These are phyloP conservation scores for Apodospora peruviana DNA, from an alignment of 495 filamentous ascomycete genomes.

Conservation along the genomic window DNA sequence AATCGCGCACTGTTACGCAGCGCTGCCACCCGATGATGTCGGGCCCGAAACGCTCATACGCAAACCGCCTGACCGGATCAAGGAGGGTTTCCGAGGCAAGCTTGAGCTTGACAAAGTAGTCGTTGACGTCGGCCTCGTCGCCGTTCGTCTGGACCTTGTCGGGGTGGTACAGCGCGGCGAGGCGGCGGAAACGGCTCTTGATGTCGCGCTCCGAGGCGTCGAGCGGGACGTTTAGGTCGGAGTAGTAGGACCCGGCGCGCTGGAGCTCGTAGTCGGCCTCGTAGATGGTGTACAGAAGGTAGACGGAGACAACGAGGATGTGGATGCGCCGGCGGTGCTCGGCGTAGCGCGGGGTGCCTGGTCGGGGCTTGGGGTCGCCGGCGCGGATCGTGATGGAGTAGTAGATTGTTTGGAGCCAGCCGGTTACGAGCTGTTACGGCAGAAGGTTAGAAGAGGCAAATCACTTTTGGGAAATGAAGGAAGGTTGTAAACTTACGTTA, in stretches of 20 bases:
- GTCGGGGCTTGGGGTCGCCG: conserved; percentile 74
- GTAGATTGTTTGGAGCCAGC: conserved; percentile 72
- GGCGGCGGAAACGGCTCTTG: conserved; percentile 77
- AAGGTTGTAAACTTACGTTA: conserved; percentile 45
- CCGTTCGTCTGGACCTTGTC: conserved; percentile 56
- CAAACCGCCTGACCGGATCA: conserved; percentile 76
- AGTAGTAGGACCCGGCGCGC: conserved; percentile 68
- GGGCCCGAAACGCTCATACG: conserved; percentile 88
- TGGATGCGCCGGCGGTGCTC: conserved; percentile 76
- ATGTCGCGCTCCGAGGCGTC: conserved; percentile 67
- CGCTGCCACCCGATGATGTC: conserved; percentile 56
- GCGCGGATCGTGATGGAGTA: conserved; percentile 89
- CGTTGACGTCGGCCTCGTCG: conserved; percentile 26
- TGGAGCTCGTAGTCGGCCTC: conserved; percentile 81
- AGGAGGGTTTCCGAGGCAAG: conserved; percentile 76
- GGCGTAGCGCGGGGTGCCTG: conserved; percentile 60
- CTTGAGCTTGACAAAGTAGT: conserved; percentile 76
- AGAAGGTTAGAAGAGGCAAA: too few species aligned
- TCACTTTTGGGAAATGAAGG: neutral
- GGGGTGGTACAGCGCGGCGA: conserved; percentile 82
- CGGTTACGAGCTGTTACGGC: conserved; percentile 61
- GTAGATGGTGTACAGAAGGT: conserved; percentile 90
- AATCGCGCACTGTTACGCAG: conserved; percentile 69
- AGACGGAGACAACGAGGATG: conserved; percentile 70
- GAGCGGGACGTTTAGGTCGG: conserved; percentile 60